Evolutionary conservation across 208 protist genomes (phyloP).

Genomic region (Trypanosoma avium): DNA sequence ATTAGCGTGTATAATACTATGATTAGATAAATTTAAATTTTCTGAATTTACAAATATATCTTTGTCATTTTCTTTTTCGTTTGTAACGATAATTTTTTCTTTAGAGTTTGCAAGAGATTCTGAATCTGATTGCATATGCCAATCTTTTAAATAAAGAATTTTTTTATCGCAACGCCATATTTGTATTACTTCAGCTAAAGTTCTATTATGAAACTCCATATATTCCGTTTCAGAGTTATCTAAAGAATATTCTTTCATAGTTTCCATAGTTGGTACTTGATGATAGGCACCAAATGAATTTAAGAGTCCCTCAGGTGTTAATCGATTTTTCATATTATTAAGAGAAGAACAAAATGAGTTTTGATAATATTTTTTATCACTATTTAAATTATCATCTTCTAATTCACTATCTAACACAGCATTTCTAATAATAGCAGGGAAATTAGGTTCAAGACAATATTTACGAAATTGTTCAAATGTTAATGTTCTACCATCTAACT

Average conservation of each 20-base stretch:
- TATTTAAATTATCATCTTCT: not conserved
- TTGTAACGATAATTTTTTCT: not conserved
- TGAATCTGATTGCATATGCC: slow-evolving; percentile 66
- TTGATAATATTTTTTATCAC: no score
- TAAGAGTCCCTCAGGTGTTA: slow-evolving; percentile 32
- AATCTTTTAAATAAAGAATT: slow-evolving; percentile 77
- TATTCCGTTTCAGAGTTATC: not conserved
- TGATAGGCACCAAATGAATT: slow-evolving; percentile 32
- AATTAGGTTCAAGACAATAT: slow-evolving; percentile 58
- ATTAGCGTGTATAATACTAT: slow-evolving; percentile 26
- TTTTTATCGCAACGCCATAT: slow-evolving; percentile 8
- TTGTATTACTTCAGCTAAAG: slow-evolving; percentile 22
- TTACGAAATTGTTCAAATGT: slow-evolving; percentile 66
- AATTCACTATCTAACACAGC: slow-evolving; percentile 14
- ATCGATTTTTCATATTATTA: slow-evolving; percentile 15
- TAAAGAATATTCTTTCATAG: slow-evolving; percentile 2
- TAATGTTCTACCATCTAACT: slow-evolving; percentile 54
- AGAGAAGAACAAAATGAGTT: slow-evolving; percentile 13
- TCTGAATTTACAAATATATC: no score
- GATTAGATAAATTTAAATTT: not conserved
- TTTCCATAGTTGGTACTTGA: slow-evolving; percentile 47
- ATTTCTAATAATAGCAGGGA: slow-evolving; percentile 71
- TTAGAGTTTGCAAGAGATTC: slow-evolving; percentile 9
- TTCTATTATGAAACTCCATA: slow-evolving; percentile 5
- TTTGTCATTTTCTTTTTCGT: not conserved